Evolutionary conservation across 768 basidiomycete genomes (phyloP).

Genomic region (Pleurotus sapidus): DNA sequence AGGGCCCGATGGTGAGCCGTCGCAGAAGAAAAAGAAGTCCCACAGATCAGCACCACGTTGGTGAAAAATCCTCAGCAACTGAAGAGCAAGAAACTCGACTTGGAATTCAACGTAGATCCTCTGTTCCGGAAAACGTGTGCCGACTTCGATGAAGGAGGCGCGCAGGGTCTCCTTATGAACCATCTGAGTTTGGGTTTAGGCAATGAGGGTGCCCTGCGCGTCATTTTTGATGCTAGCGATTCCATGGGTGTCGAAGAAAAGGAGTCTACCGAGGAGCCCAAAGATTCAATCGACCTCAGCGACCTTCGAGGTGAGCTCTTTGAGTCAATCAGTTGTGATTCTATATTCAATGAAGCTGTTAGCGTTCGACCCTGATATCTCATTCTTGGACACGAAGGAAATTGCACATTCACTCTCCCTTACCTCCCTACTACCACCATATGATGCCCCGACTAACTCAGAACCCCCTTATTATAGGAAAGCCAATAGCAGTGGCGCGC

Average conservation of each 20-base stretch:
- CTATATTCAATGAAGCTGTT: not conserved
- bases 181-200: constrained; percentile 80
- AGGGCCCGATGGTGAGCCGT: constrained; percentile 61
- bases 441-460: no score
- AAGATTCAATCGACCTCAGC: constrained; percentile 64
- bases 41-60: constrained; percentile 80
- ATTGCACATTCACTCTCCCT: constrained; percentile 82
- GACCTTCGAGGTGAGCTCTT: constrained; percentile 52
- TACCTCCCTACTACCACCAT: no score
- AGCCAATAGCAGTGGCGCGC: no score
- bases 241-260: constrained; percentile 82
- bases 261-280: constrained; percentile 69
- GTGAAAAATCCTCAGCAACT: constrained; percentile 82
- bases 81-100: constrained; percentile 88
- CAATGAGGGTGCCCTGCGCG: constrained; percentile 76
- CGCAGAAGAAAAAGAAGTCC: constrained; percentile 60
- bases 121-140: constrained; percentile 97
- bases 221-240: constrained; percentile 96
- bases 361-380: constrained; percentile 73
- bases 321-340: not conserved
- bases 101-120: constrained; percentile 96
- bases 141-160: constrained; percentile 98
- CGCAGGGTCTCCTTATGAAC: constrained; percentile 95
- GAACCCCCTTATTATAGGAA: no score
- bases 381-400: constrained; percentile 58